Percentiles rank a stretch among this genome's conserved stretches.
Conservation (phyloP, 164 flowering plant genomes). For the Vitis cinerea region DNA sequence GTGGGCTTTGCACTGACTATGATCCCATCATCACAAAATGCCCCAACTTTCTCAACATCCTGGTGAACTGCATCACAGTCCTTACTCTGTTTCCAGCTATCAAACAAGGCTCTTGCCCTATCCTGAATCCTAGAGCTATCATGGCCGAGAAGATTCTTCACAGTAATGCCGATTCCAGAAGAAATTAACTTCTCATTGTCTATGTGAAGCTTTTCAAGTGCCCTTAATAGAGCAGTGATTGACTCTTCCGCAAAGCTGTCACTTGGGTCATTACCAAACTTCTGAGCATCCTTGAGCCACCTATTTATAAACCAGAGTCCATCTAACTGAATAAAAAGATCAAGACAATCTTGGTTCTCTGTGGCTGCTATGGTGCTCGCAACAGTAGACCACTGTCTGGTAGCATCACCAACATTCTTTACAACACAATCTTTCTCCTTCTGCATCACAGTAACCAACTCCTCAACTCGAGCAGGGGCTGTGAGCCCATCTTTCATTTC, state of each 20-base stretch:
- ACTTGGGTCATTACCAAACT: slow-evolving; percentile 31
- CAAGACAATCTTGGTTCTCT: slow-evolving; percentile 68
- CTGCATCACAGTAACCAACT: slow-evolving; percentile 66
- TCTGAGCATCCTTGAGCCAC: slow-evolving; percentile 80
- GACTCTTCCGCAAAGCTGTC: slow-evolving; percentile 64
- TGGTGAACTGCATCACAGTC: slow-evolving; percentile 17
- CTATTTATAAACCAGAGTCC: slow-evolving; percentile 61
- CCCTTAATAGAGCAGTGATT: slow-evolving; percentile 52
- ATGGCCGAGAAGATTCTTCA: slow-evolving; percentile 55
- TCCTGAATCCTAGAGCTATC: slow-evolving; percentile 56
- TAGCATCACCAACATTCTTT: slow-evolving; percentile 63
- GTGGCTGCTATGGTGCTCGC: slow-evolving; percentile 74
- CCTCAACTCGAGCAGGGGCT: slow-evolving; percentile 69
- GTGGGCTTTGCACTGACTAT: slow-evolving; percentile 4
- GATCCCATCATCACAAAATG: slow-evolving; percentile 12
- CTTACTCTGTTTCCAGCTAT: slow-evolving; percentile 44
- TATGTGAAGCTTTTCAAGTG: slow-evolving; percentile 64
- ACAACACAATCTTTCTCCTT: slow-evolving; percentile 47
- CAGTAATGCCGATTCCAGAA: slow-evolving; percentile 58
- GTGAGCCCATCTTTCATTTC: slow-evolving; percentile 90
- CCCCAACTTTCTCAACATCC: slow-evolving; percentile 23
- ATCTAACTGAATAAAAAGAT: slow-evolving; percentile 68
- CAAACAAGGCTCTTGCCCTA: slow-evolving; percentile 49
- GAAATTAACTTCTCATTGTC: slow-evolving; percentile 39
- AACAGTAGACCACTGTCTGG: slow-evolving; percentile 83